A percentile compares a stretch with the other conserved stretches of the same genome.
Evolutionary conservation across 176 grass and related monocot species (phyloP).

Genomic region (Carex myosuroides): DNA sequence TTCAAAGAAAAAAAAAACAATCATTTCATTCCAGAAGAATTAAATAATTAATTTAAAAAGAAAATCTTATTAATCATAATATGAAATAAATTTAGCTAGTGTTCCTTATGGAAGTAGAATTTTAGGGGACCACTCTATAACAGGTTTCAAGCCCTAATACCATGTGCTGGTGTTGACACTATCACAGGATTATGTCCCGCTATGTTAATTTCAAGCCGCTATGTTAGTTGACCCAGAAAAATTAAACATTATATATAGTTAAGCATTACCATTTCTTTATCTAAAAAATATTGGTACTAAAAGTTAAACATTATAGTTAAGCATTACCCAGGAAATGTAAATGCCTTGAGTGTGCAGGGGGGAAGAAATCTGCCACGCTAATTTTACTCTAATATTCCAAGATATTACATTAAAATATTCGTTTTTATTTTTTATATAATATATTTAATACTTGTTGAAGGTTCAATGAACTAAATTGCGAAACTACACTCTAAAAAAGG

Average conservation of each 20-base stretch:
- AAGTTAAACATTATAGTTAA: background rate
- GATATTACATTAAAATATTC: background rate
- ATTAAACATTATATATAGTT: background rate
- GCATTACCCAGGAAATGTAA: no score
- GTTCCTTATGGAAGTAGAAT: background rate
- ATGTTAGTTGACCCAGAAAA: conserved; percentile 1
- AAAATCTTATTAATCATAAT: background rate
- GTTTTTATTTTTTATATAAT: background rate
- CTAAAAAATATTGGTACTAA: background rate
- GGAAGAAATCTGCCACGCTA: background rate
- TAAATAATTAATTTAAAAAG: no score
- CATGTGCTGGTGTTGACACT: background rate
- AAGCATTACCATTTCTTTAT: no score
- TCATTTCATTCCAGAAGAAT: no score
- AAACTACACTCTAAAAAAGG: background rate
- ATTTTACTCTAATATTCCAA: background rate
- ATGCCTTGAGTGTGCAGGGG: background rate
- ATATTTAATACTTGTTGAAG: background rate
- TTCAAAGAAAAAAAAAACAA: no score
- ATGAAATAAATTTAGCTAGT: background rate
- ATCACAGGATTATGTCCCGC: background rate
- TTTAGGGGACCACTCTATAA: background rate
- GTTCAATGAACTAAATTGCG: background rate
- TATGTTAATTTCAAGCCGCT: background rate
- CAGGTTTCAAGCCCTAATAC: background rate